Base-by-base conservation (phyloP, 2,329 filamentous ascomycete species). In the Akanthomyces muscarius region DNA sequence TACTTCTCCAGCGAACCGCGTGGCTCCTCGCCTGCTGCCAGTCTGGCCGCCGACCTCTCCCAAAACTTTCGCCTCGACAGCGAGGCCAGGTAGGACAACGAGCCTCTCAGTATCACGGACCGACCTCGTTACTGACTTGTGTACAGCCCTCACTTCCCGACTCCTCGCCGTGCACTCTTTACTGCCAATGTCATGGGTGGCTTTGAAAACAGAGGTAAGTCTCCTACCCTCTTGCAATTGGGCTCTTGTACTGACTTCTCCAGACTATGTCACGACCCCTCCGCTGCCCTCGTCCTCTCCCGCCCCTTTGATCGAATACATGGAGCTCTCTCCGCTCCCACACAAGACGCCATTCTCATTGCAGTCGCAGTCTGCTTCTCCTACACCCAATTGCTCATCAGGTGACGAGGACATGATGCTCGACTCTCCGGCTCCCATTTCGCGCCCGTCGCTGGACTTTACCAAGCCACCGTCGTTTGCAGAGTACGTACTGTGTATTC, bases 41-140 rank as follows among this genome's bases (percentile, higher is more conserved):
- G 91, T 72, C 81, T 99, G 69, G 94, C 93, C 48, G 93, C 92
- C 66, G 95, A 99, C 77, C 83, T 98, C 70, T 97, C 93, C 64
- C 92, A 97, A 74, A 99, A 98, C 80, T 96, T 98, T 75, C 90
- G 94, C 74, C 90, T 98, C 74, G 93, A 97, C 77, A 92, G 78
- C 65, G 82, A 86, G 62, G 75, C 89, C 72, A 97, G 93, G 94
- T 97, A 81, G 69, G 84, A 79, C 65, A 66, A 66, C 66, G 61
- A 36, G 61, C 23, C 25, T 42, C 58, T 36, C 8, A 30, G 52
- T 14, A 3, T 3, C 30, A n/a, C n/a, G 11, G 33, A 30, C 18
- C 16, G 10, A 25, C 33, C 21, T 57, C 18, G 36, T 30, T 61
- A n/a, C 57, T 61, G 48, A 64, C 58, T 16, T 10, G 18, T 64